Percentiles rank a stretch among this genome's conserved stretches.
phyloP scores from a whole-genome alignment of 2,329 filamentous ascomycete species.

The Xylaria sp. region DNA sequence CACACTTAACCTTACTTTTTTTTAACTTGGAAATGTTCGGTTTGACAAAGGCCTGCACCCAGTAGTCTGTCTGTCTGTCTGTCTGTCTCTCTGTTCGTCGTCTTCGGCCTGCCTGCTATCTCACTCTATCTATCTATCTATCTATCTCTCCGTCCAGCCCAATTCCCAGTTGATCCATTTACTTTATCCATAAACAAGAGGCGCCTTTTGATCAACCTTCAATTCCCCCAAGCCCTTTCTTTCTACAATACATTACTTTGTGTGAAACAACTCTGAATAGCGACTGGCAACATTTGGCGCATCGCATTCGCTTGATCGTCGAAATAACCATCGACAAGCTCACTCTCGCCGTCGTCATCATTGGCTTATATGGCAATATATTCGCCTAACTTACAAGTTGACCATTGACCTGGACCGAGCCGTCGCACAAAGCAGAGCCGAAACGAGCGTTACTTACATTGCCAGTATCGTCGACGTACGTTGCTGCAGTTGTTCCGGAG shows the following conservation, averaged over 20 bases:
- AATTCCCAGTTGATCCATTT: conserved; percentile 17
- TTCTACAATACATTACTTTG: conserved; percentile 29
- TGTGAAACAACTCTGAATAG: conserved; percentile 23
- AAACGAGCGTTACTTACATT: conserved; percentile 21
- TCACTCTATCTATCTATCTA: neutral
- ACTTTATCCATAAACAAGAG: conserved; percentile 31
- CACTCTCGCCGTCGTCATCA: neutral
- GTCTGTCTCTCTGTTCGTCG: conserved; percentile 33
- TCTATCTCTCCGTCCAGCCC: too few relatives aligned
- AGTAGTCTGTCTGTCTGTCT: conserved; percentile 37
- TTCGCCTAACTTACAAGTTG: conserved; percentile 1
- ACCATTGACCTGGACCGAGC: conserved; percentile 18
- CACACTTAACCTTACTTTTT: conserved; percentile 19
- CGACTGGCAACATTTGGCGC: conserved; percentile 12
- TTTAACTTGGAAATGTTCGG: conserved; percentile 37
- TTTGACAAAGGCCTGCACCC: conserved; percentile 45
- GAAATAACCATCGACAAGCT: conserved; percentile 3
- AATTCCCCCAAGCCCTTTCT: conserved; percentile 18
- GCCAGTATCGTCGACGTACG: conserved; percentile 8
- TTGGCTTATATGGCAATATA: neutral
- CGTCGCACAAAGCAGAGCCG: conserved; percentile 6
- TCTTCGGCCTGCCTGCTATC: conserved; percentile 24
- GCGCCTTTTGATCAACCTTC: conserved; percentile 15
- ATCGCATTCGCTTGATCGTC: conserved; percentile 6
- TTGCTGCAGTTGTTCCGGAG: conserved; percentile 3